A percentile compares a stretch with the other conserved stretches of the same genome.
Evolutionary conservation across 805 yeast genomes (phyloP).

Genomic region (Wickerhamiella occidentalis): DNA sequence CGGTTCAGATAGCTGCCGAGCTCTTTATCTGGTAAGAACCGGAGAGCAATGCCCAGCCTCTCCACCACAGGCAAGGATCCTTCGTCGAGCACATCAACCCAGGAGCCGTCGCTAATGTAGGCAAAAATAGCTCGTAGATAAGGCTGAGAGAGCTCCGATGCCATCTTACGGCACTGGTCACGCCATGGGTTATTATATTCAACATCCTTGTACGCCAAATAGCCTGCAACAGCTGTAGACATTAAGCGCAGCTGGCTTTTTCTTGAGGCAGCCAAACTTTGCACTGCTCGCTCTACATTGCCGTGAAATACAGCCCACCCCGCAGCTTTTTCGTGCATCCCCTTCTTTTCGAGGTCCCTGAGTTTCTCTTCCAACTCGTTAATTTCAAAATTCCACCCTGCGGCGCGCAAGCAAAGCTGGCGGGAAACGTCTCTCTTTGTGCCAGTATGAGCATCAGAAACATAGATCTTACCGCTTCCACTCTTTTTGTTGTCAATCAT

Average conservation of each 20-base stretch:
- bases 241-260: constrained; percentile 61
- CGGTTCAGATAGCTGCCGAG: constrained; percentile 57
- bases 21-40: constrained; percentile 69
- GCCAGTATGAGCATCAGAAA: constrained; percentile 22
- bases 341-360: constrained; percentile 40
- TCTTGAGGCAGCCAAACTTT: constrained; percentile 61
- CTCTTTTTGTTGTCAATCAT: constrained; percentile 32
- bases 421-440: constrained; percentile 52
- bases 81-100: constrained; percentile 94
- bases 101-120: constrained; percentile 81
- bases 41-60: constrained; percentile 76
- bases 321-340: constrained; percentile 78
- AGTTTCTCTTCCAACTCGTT: constrained; percentile 64
- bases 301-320: constrained; percentile 97
- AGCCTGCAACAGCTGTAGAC: constrained; percentile 91
- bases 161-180: constrained; percentile 78
- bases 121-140: constrained; percentile 88
- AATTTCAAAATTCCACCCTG: constrained; percentile 81
- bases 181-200: constrained; percentile 70
- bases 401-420: constrained; percentile 64
- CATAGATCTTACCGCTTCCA: constrained; percentile 30
- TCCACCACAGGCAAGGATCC: constrained; percentile 78
- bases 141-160: constrained; percentile 81
- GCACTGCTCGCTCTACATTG: constrained; percentile 67
- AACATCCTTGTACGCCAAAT: constrained; percentile 49